Conservation (phyloP, 2,329 filamentous ascomycete genomes). For the Xylaria polymorpha region DNA sequence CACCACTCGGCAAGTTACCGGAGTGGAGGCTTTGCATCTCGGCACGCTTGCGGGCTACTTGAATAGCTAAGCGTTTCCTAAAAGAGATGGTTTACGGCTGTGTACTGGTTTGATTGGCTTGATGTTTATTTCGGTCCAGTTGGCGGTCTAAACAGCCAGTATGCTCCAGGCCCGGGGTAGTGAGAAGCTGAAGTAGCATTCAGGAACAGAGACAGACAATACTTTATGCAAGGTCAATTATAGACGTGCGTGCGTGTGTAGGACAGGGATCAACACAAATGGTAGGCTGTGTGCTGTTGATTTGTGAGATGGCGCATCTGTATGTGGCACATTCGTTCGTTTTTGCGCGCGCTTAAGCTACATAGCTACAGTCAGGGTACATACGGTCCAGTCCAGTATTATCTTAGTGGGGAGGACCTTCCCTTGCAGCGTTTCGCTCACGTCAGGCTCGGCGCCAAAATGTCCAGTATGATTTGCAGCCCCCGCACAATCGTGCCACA, state of each 20-base stretch:
- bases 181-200: slow-evolving; percentile 28
- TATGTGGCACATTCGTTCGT: slow-evolving; percentile 29
- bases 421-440: slow-evolving; percentile 20
- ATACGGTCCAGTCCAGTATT: background rate
- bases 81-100: slow-evolving; percentile 29
- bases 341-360: slow-evolving; percentile 43
- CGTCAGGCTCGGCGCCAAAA: slow-evolving; percentile 33
- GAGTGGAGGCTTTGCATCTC: slow-evolving; percentile 29
- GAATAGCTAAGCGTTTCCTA: slow-evolving; percentile 20
- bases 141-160: slow-evolving; percentile 15
- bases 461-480: slow-evolving; percentile 15
- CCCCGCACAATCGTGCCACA: slow-evolving; percentile 20
- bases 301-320: slow-evolving; percentile 11
- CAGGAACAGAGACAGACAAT: background rate
- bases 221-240: slow-evolving; percentile 35
- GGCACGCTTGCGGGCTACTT: slow-evolving; percentile 19
- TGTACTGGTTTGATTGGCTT: slow-evolving; percentile 41
- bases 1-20: slow-evolving; percentile 21
- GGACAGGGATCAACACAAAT: slow-evolving; percentile 17
- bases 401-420: slow-evolving; percentile 10
- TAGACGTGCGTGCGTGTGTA: background rate
- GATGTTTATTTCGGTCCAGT: slow-evolving; percentile 38
- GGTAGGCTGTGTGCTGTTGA: slow-evolving; percentile 36
- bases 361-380: too few relatives aligned
- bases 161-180: slow-evolving; percentile 19